A percentile compares a stretch with the other conserved stretches of the same genome.
Conservation (phyloP, 176 grass and related monocot genomes). For the Juncus inflexus region DNA sequence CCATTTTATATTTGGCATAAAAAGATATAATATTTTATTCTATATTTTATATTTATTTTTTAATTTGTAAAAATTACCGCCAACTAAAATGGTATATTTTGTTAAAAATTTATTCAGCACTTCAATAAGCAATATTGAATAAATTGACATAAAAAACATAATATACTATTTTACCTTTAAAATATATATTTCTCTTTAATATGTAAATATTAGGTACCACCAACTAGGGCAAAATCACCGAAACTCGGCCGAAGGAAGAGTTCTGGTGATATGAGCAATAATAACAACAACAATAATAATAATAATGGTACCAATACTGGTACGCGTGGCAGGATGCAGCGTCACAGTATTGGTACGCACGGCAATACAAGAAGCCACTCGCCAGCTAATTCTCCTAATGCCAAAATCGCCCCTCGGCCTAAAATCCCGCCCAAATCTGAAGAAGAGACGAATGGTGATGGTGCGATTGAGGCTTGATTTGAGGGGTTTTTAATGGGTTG, state of each 20-base stretch:
- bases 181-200: too few relatives aligned
- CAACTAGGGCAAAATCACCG: slow-evolving; percentile 48
- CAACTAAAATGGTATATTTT: background rate
- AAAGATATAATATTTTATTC: too few relatives aligned
- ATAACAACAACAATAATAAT: background rate
- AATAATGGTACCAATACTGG: slow-evolving; percentile 6
- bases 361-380: slow-evolving; percentile 18
- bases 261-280: slow-evolving; percentile 5
- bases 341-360: slow-evolving; percentile 7
- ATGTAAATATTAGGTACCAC: slow-evolving; percentile 26
- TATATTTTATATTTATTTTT: too few relatives aligned
- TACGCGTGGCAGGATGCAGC: slow-evolving; percentile 8
- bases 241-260: slow-evolving; percentile 43
- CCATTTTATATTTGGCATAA: too few relatives aligned
- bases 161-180: too few relatives aligned
- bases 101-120: background rate
- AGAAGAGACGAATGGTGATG: background rate
- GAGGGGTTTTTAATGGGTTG: background rate
- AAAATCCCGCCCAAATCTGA: slow-evolving; percentile 14
- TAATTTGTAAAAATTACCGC: background rate
- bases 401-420: slow-evolving; percentile 15
- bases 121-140: too few relatives aligned
- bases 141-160: too few relatives aligned
- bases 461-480: slow-evolving; percentile 18
- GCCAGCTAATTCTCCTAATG: background rate